These are phyloP conservation scores for Leccinum fibrillosum DNA, from an alignment of 768 basidiomycete species.

Conservation along the genomic window DNA sequence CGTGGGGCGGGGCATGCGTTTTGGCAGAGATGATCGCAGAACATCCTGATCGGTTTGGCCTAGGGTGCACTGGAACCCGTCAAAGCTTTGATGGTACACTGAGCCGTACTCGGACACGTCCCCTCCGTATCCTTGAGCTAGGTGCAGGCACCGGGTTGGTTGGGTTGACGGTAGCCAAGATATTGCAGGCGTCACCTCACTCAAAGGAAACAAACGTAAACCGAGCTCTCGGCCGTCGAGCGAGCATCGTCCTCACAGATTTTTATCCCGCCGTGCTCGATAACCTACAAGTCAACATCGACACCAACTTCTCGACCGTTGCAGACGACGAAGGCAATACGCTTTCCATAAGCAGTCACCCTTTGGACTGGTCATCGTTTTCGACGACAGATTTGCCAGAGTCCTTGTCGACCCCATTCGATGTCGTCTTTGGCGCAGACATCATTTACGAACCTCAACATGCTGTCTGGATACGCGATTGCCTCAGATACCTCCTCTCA, in stretches of 20 bases:
- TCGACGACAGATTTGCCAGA: conserved; percentile 9
- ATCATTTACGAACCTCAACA: conserved; percentile 52
- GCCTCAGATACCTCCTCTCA: conserved; percentile 38
- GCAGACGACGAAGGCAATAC: neutral
- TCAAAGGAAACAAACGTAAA: neutral
- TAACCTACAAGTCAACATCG: conserved; percentile 46
- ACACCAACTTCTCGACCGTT: conserved; percentile 29
- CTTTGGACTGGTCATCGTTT: conserved; percentile 41
- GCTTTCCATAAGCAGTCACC: conserved; percentile 24
- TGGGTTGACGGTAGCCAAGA: conserved; percentile 38
- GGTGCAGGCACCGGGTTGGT: conserved; percentile 60
- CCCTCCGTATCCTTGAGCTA: conserved; percentile 47
- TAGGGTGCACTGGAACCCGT: conserved; percentile 13
- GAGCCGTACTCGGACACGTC: neutral
- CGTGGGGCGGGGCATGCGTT: conserved; percentile 85
- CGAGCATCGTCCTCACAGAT: conserved; percentile 44
- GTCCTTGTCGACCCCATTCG: conserved; percentile 37
- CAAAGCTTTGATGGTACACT: no score
- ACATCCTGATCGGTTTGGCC: conserved; percentile 49
- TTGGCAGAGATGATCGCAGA: conserved; percentile 71
- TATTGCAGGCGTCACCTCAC: conserved; percentile 17
- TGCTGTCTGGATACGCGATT: conserved; percentile 43
- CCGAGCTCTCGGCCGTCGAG: neutral
- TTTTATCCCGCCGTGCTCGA: conserved; percentile 45
- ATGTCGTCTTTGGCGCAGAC: conserved; percentile 52